These are phyloP conservation scores for Lasiosphaeriaceae sp. DNA, from an alignment of 495 filamentous ascomycete genomes.

Conservation along the genomic window DNA sequence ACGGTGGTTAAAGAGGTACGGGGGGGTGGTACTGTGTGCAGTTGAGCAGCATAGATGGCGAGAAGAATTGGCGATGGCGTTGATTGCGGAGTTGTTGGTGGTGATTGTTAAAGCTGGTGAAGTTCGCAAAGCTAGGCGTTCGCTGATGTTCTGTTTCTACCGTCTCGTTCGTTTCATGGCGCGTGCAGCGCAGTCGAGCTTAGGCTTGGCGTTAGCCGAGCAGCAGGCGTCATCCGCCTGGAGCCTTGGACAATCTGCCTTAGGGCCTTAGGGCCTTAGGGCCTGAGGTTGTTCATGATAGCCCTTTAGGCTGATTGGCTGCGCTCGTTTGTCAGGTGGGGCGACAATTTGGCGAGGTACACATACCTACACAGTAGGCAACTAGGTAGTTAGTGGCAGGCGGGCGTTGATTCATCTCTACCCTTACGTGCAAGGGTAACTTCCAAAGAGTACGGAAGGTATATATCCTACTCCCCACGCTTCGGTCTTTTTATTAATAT, in stretches of 20 bases:
- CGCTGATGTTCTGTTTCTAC: constrained; percentile 25
- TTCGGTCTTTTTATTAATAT: too few species aligned
- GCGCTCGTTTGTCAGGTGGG: constrained; percentile 3
- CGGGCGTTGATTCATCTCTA: too few species aligned
- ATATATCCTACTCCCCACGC: too few species aligned
- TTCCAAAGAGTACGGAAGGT: too few species aligned
- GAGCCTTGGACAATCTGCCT: constrained; percentile 17
- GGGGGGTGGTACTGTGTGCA: too few species aligned
- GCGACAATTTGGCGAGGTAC: too few species aligned
- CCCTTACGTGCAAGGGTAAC: too few species aligned
- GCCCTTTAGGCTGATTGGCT: constrained; percentile 9
- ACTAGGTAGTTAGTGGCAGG: too few species aligned
- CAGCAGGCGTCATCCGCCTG: constrained; percentile 32
- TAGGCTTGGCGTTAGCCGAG: too few species aligned
- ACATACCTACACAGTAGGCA: too few species aligned
- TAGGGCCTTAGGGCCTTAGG: background rate
- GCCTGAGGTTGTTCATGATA: background rate
- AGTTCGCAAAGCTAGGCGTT: background rate
- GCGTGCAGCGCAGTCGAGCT: constrained; percentile 13
- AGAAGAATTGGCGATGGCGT: too few species aligned
- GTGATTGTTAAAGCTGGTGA: background rate
- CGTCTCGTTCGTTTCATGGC: constrained; percentile 24
- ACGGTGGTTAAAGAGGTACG: background rate
- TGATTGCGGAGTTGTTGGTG: constrained; percentile 4
- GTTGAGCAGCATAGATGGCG: too few species aligned